Conservation (phyloP, 805 yeast genomes). For the Candida lessepsii region DNA sequence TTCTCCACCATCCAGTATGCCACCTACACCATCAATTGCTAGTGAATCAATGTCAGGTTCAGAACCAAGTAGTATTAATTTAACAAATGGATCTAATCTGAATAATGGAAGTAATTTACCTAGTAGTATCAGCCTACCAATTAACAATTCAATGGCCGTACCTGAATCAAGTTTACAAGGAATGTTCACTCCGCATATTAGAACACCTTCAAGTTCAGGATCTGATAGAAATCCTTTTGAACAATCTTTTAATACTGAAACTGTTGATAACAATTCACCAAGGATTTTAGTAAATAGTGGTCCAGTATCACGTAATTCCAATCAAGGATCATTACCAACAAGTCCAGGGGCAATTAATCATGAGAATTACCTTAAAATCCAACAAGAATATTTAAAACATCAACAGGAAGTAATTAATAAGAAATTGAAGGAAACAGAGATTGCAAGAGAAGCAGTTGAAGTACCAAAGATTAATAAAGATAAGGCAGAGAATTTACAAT, state of each 20-base stretch:
- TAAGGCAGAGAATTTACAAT: slow-evolving; percentile 1
- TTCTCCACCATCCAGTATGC: slow-evolving; percentile 4
- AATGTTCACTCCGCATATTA: slow-evolving; percentile 36
- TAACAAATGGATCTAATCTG: no score
- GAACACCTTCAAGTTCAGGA: slow-evolving; percentile 31
- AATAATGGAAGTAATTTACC: no score
- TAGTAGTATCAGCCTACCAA: no score
- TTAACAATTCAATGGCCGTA: not conserved
- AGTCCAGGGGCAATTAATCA: slow-evolving; percentile 22
- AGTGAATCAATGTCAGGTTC: not conserved
- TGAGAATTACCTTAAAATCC: slow-evolving; percentile 35
- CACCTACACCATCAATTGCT: slow-evolving; percentile 1
- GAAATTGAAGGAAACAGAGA: slow-evolving; percentile 11
- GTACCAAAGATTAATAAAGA: no score
- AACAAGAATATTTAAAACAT: slow-evolving; percentile 36
- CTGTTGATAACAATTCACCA: not conserved
- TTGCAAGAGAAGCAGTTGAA: slow-evolving; percentile 6
- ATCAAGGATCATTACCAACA: slow-evolving; percentile 12
- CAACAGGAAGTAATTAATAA: slow-evolving; percentile 31
- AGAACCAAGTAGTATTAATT: not conserved
- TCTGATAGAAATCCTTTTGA: slow-evolving; percentile 40
- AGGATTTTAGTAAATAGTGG: not conserved
- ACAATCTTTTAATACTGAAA: slow-evolving; percentile 12
- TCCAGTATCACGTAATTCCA: slow-evolving; percentile 1
- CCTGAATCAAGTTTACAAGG: slow-evolving; percentile 27